Percentiles rank a stretch among this genome's conserved stretches.
Evolutionary conservation across 2,329 filamentous ascomycete species (phyloP).

Genomic region (Xylariaceae sp.): DNA sequence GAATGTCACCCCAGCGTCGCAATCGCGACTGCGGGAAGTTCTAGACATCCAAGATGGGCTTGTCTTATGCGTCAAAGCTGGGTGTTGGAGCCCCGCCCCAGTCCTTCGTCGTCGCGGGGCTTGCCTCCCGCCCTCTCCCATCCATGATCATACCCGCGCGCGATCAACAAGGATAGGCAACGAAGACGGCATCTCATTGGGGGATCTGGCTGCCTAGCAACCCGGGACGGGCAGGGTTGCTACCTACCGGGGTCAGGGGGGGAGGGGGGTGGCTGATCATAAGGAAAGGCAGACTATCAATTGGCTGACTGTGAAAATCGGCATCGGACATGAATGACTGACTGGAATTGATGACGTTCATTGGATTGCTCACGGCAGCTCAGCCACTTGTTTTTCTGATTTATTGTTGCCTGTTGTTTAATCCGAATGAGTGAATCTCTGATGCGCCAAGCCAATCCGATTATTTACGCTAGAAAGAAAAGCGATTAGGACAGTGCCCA

Average conservation of each 20-base stretch:
- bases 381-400: not conserved
- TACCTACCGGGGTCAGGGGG: not conserved
- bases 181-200: not conserved
- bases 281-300: too few species aligned
- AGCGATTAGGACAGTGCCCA: too few species aligned
- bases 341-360: not conserved
- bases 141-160: not conserved
- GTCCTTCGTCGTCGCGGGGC: slow-evolving; percentile 11
- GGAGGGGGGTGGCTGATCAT: not conserved
- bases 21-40: not conserved
- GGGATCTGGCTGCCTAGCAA: slow-evolving; percentile 7
- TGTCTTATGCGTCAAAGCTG: not conserved
- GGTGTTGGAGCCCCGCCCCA: slow-evolving; percentile 4
- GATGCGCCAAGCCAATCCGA: too few species aligned
- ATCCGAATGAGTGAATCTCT: too few species aligned
- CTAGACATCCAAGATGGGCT: not conserved
- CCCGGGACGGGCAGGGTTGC: not conserved
- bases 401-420: too few species aligned
- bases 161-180: not conserved
- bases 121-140: not conserved
- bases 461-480: too few species aligned
- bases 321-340: not conserved
- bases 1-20: slow-evolving; percentile 3
- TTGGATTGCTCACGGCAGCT: not conserved
- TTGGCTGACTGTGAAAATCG: too few species aligned